Evolutionary conservation across 805 yeast species (phyloP).

Genomic region (Jamesozyma spencerorum): DNA sequence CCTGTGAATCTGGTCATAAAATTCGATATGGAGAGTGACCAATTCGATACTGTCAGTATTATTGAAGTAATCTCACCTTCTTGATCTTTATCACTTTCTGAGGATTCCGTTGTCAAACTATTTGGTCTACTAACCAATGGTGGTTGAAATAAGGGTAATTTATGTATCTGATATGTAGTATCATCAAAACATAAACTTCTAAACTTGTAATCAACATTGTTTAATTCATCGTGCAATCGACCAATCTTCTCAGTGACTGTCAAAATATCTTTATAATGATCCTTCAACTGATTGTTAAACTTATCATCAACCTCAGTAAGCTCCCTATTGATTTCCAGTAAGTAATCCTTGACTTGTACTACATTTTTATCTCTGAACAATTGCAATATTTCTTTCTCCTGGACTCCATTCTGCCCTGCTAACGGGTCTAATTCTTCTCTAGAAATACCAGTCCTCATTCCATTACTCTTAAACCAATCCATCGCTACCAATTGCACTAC

Average conservation of each 20-base stretch:
- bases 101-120: not conserved
- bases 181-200: slow-evolving; percentile 28
- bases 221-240: slow-evolving; percentile 10
- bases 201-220: slow-evolving; percentile 16
- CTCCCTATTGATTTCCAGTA: slow-evolving; percentile 3
- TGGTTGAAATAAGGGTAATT: slow-evolving; percentile 12
- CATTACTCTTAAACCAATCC: too few species aligned
- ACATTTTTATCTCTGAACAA: slow-evolving; percentile 11
- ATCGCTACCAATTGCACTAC: too few species aligned
- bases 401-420: too few species aligned
- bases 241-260: slow-evolving; percentile 19
- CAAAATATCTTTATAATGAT: slow-evolving; percentile 20
- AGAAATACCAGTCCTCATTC: too few species aligned
- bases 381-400: slow-evolving; percentile 5
- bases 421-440: too few species aligned
- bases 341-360: slow-evolving; percentile 11
- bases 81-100: not conserved
- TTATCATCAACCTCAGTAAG: slow-evolving; percentile 9
- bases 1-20: slow-evolving; percentile 13
- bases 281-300: slow-evolving; percentile 16
- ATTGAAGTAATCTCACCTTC: not conserved
- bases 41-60: slow-evolving; percentile 16
- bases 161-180: slow-evolving; percentile 14
- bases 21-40: slow-evolving; percentile 19
- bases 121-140: not conserved